Percentiles rank a stretch among this genome's conserved stretches.
Conservation (phyloP, 176 grass and related monocot genomes). For the Bolboschoenus planiculmis region DNA sequence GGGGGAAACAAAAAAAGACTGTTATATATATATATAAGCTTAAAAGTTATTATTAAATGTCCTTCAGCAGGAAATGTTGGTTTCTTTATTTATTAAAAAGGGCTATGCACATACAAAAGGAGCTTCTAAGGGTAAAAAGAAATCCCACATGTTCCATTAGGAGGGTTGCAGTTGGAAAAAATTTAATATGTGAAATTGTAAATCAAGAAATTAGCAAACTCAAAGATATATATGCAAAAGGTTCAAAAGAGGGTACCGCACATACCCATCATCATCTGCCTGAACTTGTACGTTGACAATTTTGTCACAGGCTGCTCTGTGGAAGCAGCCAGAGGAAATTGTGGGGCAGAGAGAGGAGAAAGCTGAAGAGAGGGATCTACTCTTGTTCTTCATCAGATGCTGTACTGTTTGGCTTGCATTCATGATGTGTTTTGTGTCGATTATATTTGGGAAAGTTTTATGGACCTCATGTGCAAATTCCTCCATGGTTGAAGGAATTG, state of each 20-base stretch:
- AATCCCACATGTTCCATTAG: neutral
- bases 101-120: neutral
- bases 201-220: neutral
- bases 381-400: slow-evolving; percentile 57
- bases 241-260: slow-evolving; percentile 22
- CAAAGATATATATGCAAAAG: slow-evolving; percentile 1
- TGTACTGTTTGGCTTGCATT: slow-evolving; percentile 43
- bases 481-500: slow-evolving; percentile 68
- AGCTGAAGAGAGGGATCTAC: slow-evolving; percentile 86
- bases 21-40: slow-evolving; percentile 22
- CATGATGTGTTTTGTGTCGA: slow-evolving; percentile 85
- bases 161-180: neutral
- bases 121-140: neutral
- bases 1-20: neutral
- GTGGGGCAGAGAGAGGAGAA: slow-evolving; percentile 69
- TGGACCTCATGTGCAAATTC: slow-evolving; percentile 59
- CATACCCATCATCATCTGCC: slow-evolving; percentile 59
- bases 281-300: slow-evolving; percentile 62
- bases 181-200: neutral
- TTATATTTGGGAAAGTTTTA: slow-evolving; percentile 57
- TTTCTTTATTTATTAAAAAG: neutral
- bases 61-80: neutral
- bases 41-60: neutral
- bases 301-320: slow-evolving; percentile 22
- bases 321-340: slow-evolving; percentile 18